Base-by-base conservation (phyloP, 768 basidiomycete genomes). In the Podaxis pistillaris region DNA sequence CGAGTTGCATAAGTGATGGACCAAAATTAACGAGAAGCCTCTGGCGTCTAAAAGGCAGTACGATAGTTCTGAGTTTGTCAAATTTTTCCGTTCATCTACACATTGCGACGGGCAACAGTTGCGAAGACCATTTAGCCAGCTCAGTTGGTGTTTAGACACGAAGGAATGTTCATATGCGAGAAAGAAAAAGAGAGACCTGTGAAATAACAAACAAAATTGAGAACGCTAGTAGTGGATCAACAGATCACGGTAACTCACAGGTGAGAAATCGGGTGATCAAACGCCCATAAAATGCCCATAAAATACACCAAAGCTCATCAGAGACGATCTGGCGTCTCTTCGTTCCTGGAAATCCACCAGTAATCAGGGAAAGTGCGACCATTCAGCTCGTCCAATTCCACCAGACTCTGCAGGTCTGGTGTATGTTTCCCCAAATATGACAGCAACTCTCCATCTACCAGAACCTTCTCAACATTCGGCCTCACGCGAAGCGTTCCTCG, bases 321-420 rank as follows among this genome's bases (percentile, higher is more conserved):
- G 26, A 60, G 58, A 26, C 58, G 58, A 17, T 60, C 49, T 4
- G 47, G 58, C 15, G 47, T 38, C 11, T 51, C 47, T 13, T 46
- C 33, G 13, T 37, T n/a, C 49, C 49, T 60, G 7, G 58, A 60
- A 13, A 24, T 60, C 49, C n/a, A 51, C 58, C 58, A 60, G 33
- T 60, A 60, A 26, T 60, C 58, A 0, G 58, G 58, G 36, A 60
- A 60, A 26, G 33, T 38, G 15, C 19, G 36, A 38, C 36, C 19
- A 40, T 52, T 41, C 3, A 60, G n/a, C 24, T 38, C 36, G 11
- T 52, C 50, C 22, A 60, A 38, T 13, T 37, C 58, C 44, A 28
- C 58, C 12, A 40, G 9, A 22, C 19, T 51, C 58, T 13, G 15
- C 24, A 60, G 13, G 26, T 38, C 58, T 5, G 46, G 49, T 7